Conservation (phyloP, 202 grass and related monocot species). For the Miscanthus sacchariflorus region DNA sequence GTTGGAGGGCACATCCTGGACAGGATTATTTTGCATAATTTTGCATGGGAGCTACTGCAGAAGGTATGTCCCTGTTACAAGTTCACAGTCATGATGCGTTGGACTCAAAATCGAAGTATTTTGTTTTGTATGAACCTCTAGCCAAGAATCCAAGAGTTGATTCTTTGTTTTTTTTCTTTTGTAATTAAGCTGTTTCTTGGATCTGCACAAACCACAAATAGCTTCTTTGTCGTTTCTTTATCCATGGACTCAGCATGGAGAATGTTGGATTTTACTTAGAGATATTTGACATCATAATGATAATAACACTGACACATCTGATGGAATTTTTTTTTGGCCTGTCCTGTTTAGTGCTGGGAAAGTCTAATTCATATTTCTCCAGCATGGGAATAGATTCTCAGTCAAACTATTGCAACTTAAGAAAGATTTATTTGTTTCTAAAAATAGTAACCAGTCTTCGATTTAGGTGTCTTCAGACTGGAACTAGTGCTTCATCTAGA, state of each 20-base stretch:
- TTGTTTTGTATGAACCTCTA: constrained; percentile 36
- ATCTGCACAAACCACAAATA: constrained; percentile 25
- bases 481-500: neutral
- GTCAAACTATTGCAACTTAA: constrained; percentile 7
- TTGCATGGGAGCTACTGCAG: constrained; percentile 85
- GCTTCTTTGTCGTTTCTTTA: neutral
- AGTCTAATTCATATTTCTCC: constrained; percentile 23
- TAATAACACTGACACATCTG: neutral
- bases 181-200: constrained; percentile 34
- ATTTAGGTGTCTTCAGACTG: constrained; percentile 41
- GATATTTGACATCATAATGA: constrained; percentile 12
- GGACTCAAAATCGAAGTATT: neutral
- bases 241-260: constrained; percentile 25
- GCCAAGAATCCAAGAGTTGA: neutral
- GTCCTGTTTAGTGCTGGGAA: neutral
- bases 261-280: neutral
- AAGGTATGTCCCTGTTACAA: constrained; percentile 69
- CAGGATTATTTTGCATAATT: constrained; percentile 81
- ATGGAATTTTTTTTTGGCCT: neutral
- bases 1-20: constrained; percentile 96
- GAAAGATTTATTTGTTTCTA: neutral
- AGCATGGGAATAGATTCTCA: neutral
- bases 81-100: constrained; percentile 25
- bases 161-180: constrained; percentile 21
- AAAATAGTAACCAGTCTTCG: neutral